Percentiles rank a stretch among this genome's conserved stretches.
phyloP scores from a whole-genome alignment of 2,329 filamentous ascomycete species.

The Tolypocladium ophioglossoides region DNA sequence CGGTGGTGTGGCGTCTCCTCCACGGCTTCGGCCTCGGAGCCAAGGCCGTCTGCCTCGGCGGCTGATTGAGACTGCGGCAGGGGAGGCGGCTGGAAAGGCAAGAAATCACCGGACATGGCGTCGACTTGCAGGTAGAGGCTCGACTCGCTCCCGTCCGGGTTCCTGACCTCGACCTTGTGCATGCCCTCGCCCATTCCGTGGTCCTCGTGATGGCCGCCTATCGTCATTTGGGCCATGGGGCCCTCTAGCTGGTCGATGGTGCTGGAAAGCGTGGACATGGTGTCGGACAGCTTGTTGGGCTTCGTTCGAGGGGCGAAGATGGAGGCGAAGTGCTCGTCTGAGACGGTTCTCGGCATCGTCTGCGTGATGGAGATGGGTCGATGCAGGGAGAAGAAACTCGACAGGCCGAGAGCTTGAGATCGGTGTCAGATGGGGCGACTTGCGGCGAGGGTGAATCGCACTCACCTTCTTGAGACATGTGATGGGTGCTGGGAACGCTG shows the following conservation, averaged over 20 bases:
- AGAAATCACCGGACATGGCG: conserved; percentile 57
- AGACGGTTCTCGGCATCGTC: conserved; percentile 63
- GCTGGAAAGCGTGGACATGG: conserved; percentile 55
- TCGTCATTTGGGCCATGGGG: conserved; percentile 42
- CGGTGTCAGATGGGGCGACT: neutral
- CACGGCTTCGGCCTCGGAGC: conserved; percentile 19
- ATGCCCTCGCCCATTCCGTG: conserved; percentile 34
- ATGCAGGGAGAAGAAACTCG: conserved; percentile 92
- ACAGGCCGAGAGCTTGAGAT: conserved; percentile 66
- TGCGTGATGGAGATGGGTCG: conserved; percentile 84
- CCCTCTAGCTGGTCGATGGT: conserved; percentile 50
- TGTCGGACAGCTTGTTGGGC: conserved; percentile 42
- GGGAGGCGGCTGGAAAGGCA: conserved; percentile 80
- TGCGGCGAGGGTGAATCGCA: neutral
- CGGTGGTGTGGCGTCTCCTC: conserved; percentile 36
- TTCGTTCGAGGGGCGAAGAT: conserved; percentile 60
- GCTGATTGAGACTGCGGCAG: conserved; percentile 52
- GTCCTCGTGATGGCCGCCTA: conserved; percentile 29
- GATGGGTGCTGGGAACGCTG: conserved; percentile 64
- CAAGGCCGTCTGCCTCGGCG: conserved; percentile 24
- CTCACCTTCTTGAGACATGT: conserved; percentile 58
- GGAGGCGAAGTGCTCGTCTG: conserved; percentile 66
- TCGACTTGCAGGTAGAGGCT: conserved; percentile 57
- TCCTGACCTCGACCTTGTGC: conserved; percentile 41
- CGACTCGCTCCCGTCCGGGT: conserved; percentile 44